Base-by-base conservation (phyloP, 768 basidiomycete species). In the Agrocybe pediades region DNA sequence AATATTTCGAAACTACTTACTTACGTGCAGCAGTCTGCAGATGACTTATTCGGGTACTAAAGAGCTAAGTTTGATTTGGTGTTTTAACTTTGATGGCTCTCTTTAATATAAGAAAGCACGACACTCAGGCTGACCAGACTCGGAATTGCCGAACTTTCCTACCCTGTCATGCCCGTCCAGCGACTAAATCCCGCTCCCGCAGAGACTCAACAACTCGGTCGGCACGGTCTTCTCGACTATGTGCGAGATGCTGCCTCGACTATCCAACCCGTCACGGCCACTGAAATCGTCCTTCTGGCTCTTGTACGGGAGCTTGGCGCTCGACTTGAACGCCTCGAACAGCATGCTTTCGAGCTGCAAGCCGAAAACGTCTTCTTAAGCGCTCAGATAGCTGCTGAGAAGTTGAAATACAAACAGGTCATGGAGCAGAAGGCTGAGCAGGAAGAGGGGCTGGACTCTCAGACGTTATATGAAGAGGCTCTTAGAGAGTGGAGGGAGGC, bases 401-500 rank as follows among this genome's bases (percentile, higher is more conserved):
- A 57, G 40, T 46, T 46, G 4, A 49, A 29, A 3, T 9, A 50
- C 24, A 36, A 49, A 46, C n/a, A 56, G 23, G 48, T 58, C 45
- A 45, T 52, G 48, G 44, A 58, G 41, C 41, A 41, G n/a, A 19
- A 24, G 11, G 46, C 45, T 27, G 45, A 61, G 40, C 55, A 24
- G 7, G 40, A 39, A 45, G 58, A 53, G 25, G 59, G 55, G 39
- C 51, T 40, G 30, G 48, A 54, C 24, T 56, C 51, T 15, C 40
- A 54, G 20, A 49, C 17, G 9, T 53, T 48, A 30, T 58, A 56
- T 19, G 27, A 33, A 11, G 51, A 26, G 20, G 63, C 52, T 2
- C 9, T 60, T 44, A 57, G 36, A 25, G 46, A 46, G 23, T 68
- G 65, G 67, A 61, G 17, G 25, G 39, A 21, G n/a, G 62, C 63